Base-by-base conservation (phyloP, 495 filamentous ascomycete species). In the Daldinia decipiens region DNA sequence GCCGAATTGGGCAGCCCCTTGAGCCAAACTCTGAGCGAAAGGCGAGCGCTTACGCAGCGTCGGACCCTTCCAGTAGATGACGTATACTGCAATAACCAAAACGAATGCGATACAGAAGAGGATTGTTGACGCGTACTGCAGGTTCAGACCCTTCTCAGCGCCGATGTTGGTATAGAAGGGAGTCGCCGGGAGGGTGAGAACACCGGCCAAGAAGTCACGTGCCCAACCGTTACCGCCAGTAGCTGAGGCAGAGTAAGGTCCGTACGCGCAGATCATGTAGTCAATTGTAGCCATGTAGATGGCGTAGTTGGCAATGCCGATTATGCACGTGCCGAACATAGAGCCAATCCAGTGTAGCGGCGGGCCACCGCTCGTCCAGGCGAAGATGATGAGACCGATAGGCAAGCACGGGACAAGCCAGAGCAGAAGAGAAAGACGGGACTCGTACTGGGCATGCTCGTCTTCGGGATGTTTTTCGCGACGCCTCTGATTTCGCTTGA, bases 211-310 rank as follows among this genome's bases (percentile, higher is more conserved):
- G 80, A 96, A 92, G 77, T 96, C 93, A 69, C 93, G 86, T 54
- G 92, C 82, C 81, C 82, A 84, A 0, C 86, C 89, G 67, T 92
- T 92, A 1, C 89, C 89, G 19, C 92, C 92, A 1, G 92, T 93
- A 0, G 92, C 92, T 0, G 91, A 93, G 4, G 92, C 90, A 27
- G 90, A 88, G 76, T 93, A 93, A 0, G 89, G 89, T 0, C 91
- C 92, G 75, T 94, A 93, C 1, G 90, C 86, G 45, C 86, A 88
- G n/a, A 93, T 87, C 91, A 93, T 93, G 80, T 94, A 94, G 70
- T 94, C 91, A 63, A 93, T 91, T 0, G 92, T 93, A 0, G 90
- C 90, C 90, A 93, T 92, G 79, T 92, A 91, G 69, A 92, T 91
- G 52, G 84, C 82, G 68, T 91, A 91, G 72, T 91, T 90, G 26